A percentile compares a stretch with the other conserved stretches of the same genome.
These are phyloP conservation scores for Gloeophyllum trabeum DNA, from an alignment of 768 basidiomycete species.

Conservation along the genomic window DNA sequence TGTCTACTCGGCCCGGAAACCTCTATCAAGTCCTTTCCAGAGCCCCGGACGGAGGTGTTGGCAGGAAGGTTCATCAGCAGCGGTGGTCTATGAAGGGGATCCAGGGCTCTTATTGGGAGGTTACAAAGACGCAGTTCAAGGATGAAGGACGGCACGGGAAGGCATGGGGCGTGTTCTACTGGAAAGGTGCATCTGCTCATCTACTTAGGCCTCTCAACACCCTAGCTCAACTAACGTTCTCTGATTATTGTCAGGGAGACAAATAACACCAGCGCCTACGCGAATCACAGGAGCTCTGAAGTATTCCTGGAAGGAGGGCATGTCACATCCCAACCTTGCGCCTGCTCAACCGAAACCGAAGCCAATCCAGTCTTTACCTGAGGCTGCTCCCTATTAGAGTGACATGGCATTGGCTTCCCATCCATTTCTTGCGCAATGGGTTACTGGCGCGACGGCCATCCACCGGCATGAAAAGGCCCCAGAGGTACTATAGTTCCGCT, in stretches of 20 bases:
- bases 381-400: too few relatives aligned
- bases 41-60: constrained; percentile 55
- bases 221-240: not conserved
- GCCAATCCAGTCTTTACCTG: too few relatives aligned
- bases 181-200: constrained; percentile 49
- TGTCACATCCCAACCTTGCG: too few relatives aligned
- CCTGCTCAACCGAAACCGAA: too few relatives aligned
- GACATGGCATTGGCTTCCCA: too few relatives aligned
- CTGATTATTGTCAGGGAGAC: too few relatives aligned
- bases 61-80: constrained; percentile 56
- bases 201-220: not conserved
- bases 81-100: constrained; percentile 69
- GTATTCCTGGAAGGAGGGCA: constrained; percentile 59
- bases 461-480: too few relatives aligned
- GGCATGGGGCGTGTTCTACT: constrained; percentile 72
- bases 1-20: constrained; percentile 45
- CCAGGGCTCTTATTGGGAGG: constrained; percentile 57
- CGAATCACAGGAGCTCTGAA: constrained; percentile 63
- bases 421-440: too few relatives aligned
- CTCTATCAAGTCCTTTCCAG: constrained; percentile 67
- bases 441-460: too few relatives aligned
- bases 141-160: constrained; percentile 66
- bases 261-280: constrained; percentile 54
- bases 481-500: too few relatives aligned
- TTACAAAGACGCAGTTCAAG: constrained; percentile 66